phyloP scores from a whole-genome alignment of 305 asterid species.

The Fraxinus greggii region DNA sequence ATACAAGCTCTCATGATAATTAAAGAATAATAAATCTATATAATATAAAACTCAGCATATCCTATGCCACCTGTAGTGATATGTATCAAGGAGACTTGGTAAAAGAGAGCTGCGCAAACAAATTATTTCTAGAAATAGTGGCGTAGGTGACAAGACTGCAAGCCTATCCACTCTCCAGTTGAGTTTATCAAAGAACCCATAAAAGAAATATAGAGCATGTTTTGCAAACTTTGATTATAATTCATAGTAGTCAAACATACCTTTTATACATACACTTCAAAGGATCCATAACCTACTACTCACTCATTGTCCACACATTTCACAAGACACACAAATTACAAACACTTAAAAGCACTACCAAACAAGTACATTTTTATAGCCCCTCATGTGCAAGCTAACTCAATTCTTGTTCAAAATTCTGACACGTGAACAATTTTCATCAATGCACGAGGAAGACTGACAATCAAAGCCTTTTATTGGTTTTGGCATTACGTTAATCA shows the following conservation, averaged over 20 bases:
- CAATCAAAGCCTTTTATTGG: background rate
- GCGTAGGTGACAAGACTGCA: background rate
- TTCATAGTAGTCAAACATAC: background rate
- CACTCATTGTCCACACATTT: background rate
- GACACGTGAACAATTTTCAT: background rate
- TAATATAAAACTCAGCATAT: background rate
- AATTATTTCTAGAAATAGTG: background rate
- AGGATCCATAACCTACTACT: background rate
- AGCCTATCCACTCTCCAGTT: background rate
- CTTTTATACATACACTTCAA: no score
- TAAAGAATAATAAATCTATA: no score
- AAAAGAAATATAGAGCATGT: background rate
- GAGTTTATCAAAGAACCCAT: background rate
- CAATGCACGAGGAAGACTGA: background rate
- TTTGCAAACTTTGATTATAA: no score
- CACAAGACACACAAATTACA: background rate
- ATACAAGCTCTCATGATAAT: background rate
- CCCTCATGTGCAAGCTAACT: background rate
- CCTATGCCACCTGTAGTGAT: background rate
- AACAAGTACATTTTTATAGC: background rate
- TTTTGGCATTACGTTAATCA: no score
- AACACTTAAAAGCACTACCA: background rate
- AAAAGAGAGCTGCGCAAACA: background rate
- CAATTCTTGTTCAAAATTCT: background rate
- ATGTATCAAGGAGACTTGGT: background rate